Percentiles rank a stretch among this genome's conserved stretches.
phyloP scores from a whole-genome alignment of 108 stramenopile species.

The Pseudonitzschia pungens region DNA sequence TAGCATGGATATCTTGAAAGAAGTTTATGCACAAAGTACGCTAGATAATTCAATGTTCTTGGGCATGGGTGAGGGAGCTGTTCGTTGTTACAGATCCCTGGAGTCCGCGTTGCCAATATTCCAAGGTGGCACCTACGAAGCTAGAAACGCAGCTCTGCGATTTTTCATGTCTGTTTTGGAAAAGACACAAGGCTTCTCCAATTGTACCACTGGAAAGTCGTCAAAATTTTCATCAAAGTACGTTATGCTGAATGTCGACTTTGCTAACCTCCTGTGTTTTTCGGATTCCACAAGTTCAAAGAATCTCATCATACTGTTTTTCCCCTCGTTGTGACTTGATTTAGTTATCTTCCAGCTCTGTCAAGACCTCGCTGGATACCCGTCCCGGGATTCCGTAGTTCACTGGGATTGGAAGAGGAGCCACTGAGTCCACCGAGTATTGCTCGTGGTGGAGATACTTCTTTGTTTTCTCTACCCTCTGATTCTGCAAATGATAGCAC shows the following conservation, averaged over 20 bases:
- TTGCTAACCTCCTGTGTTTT: neutral
- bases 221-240: neutral
- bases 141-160: neutral
- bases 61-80: neutral
- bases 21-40: constrained; percentile 9
- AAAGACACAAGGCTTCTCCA: neutral
- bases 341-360: neutral
- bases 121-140: neutral
- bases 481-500: constrained; percentile 41
- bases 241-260: neutral
- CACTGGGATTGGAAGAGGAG: constrained; percentile 32
- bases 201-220: neutral
- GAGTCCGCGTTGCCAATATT: neutral
- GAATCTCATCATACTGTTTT: neutral
- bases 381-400: constrained; percentile 27
- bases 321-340: neutral
- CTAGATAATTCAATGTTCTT: constrained; percentile 7
- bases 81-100: neutral
- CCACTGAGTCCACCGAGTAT: constrained; percentile 35
- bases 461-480: constrained; percentile 55
- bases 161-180: constrained; percentile 11
- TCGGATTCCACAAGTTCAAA: neutral
- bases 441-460: constrained; percentile 51
- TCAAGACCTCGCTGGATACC: constrained; percentile 22
- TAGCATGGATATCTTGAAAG: constrained; percentile 32